phyloP scores from a whole-genome alignment of 352 stramenopile genomes.

The Aphanomyces stellatus region DNA sequence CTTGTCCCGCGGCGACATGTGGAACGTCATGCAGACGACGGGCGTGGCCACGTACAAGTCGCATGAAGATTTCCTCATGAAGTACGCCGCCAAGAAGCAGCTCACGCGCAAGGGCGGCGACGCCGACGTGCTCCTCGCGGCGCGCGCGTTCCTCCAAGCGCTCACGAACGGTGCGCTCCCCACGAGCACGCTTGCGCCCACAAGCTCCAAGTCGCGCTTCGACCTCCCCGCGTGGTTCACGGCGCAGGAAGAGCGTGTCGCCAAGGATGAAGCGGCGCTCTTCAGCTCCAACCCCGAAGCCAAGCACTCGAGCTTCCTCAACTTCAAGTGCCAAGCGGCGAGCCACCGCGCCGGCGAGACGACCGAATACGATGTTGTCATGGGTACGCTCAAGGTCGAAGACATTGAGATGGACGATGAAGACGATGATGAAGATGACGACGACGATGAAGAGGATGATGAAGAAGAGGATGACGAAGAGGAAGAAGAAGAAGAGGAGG shows the following conservation, averaged over 20 bases:
- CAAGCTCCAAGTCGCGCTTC: slow-evolving; percentile 80
- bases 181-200: slow-evolving; percentile 50
- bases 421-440: slow-evolving; percentile 62
- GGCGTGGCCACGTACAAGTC: slow-evolving; percentile 90
- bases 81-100: slow-evolving; percentile 90
- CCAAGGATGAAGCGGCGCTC: slow-evolving; percentile 40
- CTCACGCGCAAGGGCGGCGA: slow-evolving; percentile 95
- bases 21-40: slow-evolving; percentile 96
- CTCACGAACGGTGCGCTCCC: slow-evolving; percentile 51
- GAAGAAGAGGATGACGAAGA: slow-evolving; percentile 28
- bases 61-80: slow-evolving; percentile 92
- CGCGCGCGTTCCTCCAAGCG: slow-evolving; percentile 78
- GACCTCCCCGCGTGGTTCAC: slow-evolving; percentile 62
- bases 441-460: slow-evolving; percentile 64
- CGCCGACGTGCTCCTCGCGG: slow-evolving; percentile 91
- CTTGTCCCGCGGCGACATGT: slow-evolving; percentile 81
- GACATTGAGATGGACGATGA: slow-evolving; percentile 68
- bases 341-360: slow-evolving; percentile 56
- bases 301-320: slow-evolving; percentile 2
- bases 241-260: slow-evolving; percentile 38
- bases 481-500: slow-evolving; percentile 10
- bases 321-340: slow-evolving; percentile 38
- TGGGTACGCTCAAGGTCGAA: slow-evolving; percentile 66
- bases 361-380: slow-evolving; percentile 75
- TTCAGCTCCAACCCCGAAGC: slow-evolving; percentile 47